Evolutionary conservation across 1,284 basidiomycete species (phyloP), one percentile per base, ranked within the genome.

Genomic region (Ceraceosorus bombacis): DNA sequence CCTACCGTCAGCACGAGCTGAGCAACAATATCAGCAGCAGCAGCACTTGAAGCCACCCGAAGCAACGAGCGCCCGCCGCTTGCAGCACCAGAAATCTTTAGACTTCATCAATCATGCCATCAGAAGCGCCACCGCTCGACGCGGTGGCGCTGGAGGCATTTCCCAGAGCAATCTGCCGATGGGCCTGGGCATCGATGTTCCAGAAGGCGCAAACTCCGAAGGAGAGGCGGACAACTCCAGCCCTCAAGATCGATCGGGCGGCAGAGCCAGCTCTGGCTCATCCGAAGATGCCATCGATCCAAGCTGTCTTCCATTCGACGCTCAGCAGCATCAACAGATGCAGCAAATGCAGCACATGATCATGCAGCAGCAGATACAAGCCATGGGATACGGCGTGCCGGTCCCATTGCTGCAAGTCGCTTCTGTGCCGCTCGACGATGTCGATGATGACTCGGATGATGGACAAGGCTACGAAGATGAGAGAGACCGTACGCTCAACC

Each of bases 21-120:
- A n/a, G 49, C 49, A 12, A 9, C 41, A 60, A 53, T 57, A 61
- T 27, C 64, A 62, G 57, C 60, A 66, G 8, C 53, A 52, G 10
- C 61, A 64, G 6, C 61, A 57, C 2, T 57, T 64, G 38, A 53
- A 58, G 40, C 52, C 27, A 36, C 53, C 6, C 40, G 17, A 17
- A 12, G n/a, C 37, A 13, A 37, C 15, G 10, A 9, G 6, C 50
- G 12, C 36, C 50, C 54, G 41, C 49, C 54, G 41, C 9, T 13
- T 74, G 49, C 72, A 76, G 51, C 74, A 76, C 55, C 73, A 73
- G 41, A 72, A 73, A 51, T 77, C 75, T 49, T 71, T 77, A 13
- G 74, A 76, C 62, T 76, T 76, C 54, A 77, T 77, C 67, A 74
- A 77, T 55, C 72, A 72, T 53, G 75, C 75, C 6, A 76, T 77